phyloP scores from a whole-genome alignment of 805 yeast genomes.

The Limtongia smithiae region DNA sequence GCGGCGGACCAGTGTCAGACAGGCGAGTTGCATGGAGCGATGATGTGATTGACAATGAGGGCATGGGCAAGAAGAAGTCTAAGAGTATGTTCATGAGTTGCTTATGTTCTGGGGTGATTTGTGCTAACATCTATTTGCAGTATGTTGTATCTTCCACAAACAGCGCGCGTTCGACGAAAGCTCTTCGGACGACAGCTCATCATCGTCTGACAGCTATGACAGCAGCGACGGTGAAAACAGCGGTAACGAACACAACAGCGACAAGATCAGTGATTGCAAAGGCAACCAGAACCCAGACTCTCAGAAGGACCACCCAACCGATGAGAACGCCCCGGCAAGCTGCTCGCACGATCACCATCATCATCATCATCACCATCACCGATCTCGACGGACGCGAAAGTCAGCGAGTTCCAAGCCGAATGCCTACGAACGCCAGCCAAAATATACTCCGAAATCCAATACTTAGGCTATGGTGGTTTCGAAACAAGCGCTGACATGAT shows the following conservation, averaged over 20 bases:
- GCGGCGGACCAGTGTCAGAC: conserved; percentile 23
- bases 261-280: no score
- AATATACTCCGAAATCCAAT: conserved; percentile 14
- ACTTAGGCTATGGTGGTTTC: no score
- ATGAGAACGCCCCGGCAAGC: no score
- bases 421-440: conserved; percentile 86
- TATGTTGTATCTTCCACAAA: conserved; percentile 63
- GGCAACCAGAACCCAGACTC: no score
- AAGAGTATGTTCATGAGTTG: conserved; percentile 47
- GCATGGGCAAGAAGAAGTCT: conserved; percentile 81
- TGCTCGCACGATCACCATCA: conserved; percentile 4
- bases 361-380: conserved; percentile 16
- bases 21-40: conserved; percentile 74
- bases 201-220: conserved; percentile 43
- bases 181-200: conserved; percentile 36
- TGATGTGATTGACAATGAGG: conserved; percentile 85
- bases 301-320: no score
- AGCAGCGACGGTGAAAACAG: conserved; percentile 38
- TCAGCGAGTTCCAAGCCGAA: conserved; percentile 50
- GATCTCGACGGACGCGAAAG: not conserved
- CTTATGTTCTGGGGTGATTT: not conserved
- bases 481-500: no score
- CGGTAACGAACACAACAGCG: no score
- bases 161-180: conserved; percentile 41
- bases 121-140: conserved; percentile 29